phyloP scores from a whole-genome alignment of 495 filamentous ascomycete species.

The Beverwykella pulmonaria region DNA sequence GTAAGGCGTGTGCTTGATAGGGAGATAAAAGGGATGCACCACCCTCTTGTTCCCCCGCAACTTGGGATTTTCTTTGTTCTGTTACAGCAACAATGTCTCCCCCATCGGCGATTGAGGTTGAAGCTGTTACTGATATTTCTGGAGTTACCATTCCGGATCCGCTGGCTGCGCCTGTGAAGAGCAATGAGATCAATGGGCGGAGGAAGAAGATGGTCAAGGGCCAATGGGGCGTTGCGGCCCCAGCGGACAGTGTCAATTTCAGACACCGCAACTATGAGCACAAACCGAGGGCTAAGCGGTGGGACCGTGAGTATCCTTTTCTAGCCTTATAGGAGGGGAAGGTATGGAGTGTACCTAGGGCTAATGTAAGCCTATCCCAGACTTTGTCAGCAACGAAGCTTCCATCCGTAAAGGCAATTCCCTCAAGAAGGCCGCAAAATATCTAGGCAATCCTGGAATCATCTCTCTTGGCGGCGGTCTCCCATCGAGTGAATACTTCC shows the following conservation, averaged over 20 bases:
- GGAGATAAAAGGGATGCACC: neutral
- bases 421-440: constrained; percentile 77
- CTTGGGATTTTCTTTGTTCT: constrained; percentile 14
- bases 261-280: constrained; percentile 67
- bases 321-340: neutral
- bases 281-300: constrained; percentile 79
- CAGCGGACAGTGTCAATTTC: constrained; percentile 79
- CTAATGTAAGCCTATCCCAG: constrained; percentile 44
- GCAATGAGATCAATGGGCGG: constrained; percentile 68
- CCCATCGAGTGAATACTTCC: constrained; percentile 87
- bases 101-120: constrained; percentile 32
- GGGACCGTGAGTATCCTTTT: constrained; percentile 70
- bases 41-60: neutral
- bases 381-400: constrained; percentile 61
- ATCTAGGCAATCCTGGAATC: constrained; percentile 68
- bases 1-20: neutral
- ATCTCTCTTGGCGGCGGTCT: constrained; percentile 93
- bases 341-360: neutral
- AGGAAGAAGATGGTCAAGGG: constrained; percentile 69
- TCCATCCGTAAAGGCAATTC: constrained; percentile 40
- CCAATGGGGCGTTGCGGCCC: constrained; percentile 74
- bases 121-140: constrained; percentile 33
- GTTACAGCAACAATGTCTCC: constrained; percentile 23
- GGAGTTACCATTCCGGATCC: constrained; percentile 54
- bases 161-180: constrained; percentile 55